Base-by-base conservation (phyloP, 148 eudicot genomes). In the Polygonum maritimum region DNA sequence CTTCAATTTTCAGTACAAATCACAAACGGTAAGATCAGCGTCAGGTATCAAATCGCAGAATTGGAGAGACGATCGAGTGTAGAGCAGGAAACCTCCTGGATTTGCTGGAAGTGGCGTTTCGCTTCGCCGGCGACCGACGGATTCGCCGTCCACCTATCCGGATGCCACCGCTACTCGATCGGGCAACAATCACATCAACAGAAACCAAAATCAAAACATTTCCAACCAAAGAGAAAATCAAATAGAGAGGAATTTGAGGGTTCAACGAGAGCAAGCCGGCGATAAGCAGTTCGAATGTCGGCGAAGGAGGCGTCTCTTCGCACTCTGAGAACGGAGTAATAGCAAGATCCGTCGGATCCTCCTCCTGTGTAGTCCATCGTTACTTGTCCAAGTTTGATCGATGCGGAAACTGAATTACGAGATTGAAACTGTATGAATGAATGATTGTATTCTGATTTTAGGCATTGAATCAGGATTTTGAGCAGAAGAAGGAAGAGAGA, bases 281-380 rank as follows among this genome's bases (percentile, higher is more conserved):
- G 93, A 73, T 94, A 94, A 49, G 98, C 97, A 8, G 92, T 41
- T 6, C 92, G 93, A 54, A 94, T 81, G 49, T 94, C 93, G 22
- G 97, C 82, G 82, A 49, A 78, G 69, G 96, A 86, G 71, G 97
- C 92, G 19, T 84, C 93, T 47, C 75, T 88, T n/a, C 88, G 88
- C 60, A 94, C 74, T 45, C 96, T 96, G 6, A 94, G 92, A 12
- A 92, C 86, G 21, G 95, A 69, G 81, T 94, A 94, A 77, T 88
- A 94, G 83, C 86, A 84, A 14, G 88, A 80, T 38, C 82, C 83
- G 71, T 75, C 51, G 52, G 89, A 84, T 76, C 85, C 88, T 79
- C 90, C 89, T 47, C 55, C 87, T 60, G 82, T 65, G 52, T 86
- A 65, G 52, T 88, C 87, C 90, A 87, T 87, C 2, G 6, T 57